Evolutionary conservation across 2,329 filamentous ascomycete species (phyloP), one percentile per base, ranked within the genome.

Genomic region (Phymatotrichopsis omnivora): DNA sequence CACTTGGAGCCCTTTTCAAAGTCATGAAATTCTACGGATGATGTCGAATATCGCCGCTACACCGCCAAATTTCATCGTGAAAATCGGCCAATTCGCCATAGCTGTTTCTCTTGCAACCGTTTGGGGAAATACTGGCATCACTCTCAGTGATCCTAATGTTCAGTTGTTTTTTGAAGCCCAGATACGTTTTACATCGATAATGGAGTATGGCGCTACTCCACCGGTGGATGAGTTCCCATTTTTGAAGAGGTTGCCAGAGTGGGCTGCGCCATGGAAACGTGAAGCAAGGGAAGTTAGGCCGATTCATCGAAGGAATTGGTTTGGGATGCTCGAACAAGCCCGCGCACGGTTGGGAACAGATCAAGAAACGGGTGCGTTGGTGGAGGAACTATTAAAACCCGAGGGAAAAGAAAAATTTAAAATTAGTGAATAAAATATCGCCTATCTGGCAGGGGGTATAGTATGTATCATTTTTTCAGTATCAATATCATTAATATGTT

Each of bases 161-260:
- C 32, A 30, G n/a, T 17, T 32, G 5, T n/a, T 29, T 22, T 42
- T 19, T 28, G 20, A 22, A 7, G 27, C 34, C 19, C 39, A 42
- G 14, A 35, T 16, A 42, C 19, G 27, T 19, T 42, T 32, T 7
- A 17, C 30, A 30, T 24, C 32, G 28, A 14, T 35, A 23, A 20
- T 42, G 19, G 39, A 28, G 8, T 19, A 32, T n/a, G n/a, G n/a
- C 19, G 14, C 39, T 3, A 32, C 28, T 12, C 39, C 39, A 17
- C 39, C 39, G 8, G 27, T 42, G n/a, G 39, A 42, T 25, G 28
- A 28, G 16, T 61, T 64, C 16, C 57, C 60, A 7, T 49, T 60
- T 36, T 53, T 64, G 1, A 58, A 56, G 14, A 49, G 49, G 17
- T 39, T 64, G 3, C 62, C 62, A 0, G 53, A 55, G 5, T 42